Conservation (phyloP, 2,329 filamentous ascomycete genomes). For the Botrytis byssoidea region DNA sequence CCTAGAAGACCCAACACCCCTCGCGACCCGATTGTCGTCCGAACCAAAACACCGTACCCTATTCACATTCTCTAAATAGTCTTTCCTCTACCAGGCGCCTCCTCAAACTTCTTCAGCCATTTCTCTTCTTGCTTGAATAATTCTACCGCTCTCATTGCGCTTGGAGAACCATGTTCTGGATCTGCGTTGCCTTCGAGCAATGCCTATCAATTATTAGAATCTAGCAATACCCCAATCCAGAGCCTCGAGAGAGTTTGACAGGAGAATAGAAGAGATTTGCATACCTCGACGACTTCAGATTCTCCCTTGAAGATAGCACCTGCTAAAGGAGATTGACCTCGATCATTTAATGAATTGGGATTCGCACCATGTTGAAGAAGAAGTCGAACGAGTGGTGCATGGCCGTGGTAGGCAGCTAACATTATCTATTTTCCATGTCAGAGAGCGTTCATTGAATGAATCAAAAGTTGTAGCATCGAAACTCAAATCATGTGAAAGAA, state of each 20-base stretch:
- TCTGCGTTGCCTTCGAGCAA: constrained; percentile 54
- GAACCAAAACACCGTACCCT: background rate
- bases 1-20: background rate
- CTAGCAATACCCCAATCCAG: fast-evolving
- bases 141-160: constrained; percentile 48
- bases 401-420: constrained; percentile 70
- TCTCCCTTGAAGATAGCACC: constrained; percentile 73
- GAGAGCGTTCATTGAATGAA: background rate
- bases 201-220: constrained; percentile 49
- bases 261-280: constrained; percentile 13
- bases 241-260: background rate
- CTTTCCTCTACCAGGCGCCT: constrained; percentile 49
- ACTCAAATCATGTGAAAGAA: background rate
- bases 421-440: constrained; percentile 54
- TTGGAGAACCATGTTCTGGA: constrained; percentile 52
- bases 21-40: background rate
- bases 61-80: constrained; percentile 27
- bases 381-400: constrained; percentile 57
- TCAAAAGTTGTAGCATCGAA: background rate
- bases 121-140: constrained; percentile 54
- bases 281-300: constrained; percentile 59
- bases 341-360: constrained; percentile 65
- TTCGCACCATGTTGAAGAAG: constrained; percentile 64
- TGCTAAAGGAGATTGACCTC: constrained; percentile 66
- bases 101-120: constrained; percentile 52